Conservation (phyloP, 2,329 filamentous ascomycete species). For the Fusarium metavorans region DNA sequence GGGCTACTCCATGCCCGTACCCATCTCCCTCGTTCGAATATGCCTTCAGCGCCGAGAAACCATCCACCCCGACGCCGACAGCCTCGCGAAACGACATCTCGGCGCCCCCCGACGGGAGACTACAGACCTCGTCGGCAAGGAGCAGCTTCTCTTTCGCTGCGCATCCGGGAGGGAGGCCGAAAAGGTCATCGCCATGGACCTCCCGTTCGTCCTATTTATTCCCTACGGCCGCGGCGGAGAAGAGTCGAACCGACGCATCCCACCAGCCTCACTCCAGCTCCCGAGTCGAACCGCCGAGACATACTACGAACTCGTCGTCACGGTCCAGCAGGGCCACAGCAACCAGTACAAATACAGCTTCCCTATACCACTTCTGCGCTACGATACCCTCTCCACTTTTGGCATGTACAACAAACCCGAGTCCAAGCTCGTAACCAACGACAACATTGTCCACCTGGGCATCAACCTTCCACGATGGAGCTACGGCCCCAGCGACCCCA, state of each 20-base stretch:
- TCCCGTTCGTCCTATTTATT: conserved; percentile 97
- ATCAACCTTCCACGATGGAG: conserved; percentile 96
- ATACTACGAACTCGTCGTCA: conserved; percentile 96
- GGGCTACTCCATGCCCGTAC: conserved; percentile 89
- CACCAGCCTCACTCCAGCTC: conserved; percentile 90
- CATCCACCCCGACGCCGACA: conserved; percentile 96
- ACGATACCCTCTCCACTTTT: conserved; percentile 97
- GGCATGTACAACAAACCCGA: conserved; percentile 99
- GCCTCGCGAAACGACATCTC: conserved; percentile 90
- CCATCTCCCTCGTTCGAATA: conserved; percentile 93
- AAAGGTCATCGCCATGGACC: conserved; percentile 92
- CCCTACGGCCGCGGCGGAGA: conserved; percentile 92
- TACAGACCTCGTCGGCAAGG: conserved; percentile 93
- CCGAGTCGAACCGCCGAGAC: conserved; percentile 96
- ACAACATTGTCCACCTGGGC: conserved; percentile 90
- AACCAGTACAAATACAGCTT: conserved; percentile 93
- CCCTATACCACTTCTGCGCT: conserved; percentile 89
- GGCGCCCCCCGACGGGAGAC: conserved; percentile 91
- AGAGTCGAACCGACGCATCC: conserved; percentile 89
- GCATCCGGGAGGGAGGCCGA: conserved; percentile 86
- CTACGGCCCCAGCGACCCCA: conserved; percentile 93
- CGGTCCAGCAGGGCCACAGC: conserved; percentile 88
- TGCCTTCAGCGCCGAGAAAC: conserved; percentile 93
- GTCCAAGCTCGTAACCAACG: conserved; percentile 84
- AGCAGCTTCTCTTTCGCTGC: conserved; percentile 92